Percentiles rank a stretch among this genome's conserved stretches.
phyloP scores from a whole-genome alignment of 2,329 filamentous ascomycete genomes.

The Calonectria montana region DNA sequence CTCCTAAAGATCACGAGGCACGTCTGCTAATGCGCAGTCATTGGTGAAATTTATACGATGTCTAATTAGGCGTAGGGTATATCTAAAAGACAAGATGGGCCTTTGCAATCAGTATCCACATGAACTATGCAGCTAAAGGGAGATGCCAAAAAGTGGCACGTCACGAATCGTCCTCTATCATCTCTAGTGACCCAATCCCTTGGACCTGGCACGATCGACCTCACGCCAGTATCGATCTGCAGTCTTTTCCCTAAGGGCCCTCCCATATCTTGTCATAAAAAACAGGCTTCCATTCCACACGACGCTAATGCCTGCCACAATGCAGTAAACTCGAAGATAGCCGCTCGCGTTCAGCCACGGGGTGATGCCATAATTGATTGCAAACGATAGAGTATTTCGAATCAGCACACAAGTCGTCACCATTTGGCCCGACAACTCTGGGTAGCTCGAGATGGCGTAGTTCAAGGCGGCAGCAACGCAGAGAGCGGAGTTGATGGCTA shows the following conservation, averaged over 20 bases:
- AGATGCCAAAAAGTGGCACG: background rate
- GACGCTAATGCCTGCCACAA: slow-evolving; percentile 19
- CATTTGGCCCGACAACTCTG: slow-evolving; percentile 43
- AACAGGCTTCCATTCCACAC: slow-evolving; percentile 23
- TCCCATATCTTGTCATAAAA: slow-evolving; percentile 20
- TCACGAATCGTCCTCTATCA: background rate
- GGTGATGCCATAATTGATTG: slow-evolving; percentile 50
- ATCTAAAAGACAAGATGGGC: too few species aligned
- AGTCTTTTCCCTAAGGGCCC: slow-evolving; percentile 5
- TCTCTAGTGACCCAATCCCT: slow-evolving; percentile 8
- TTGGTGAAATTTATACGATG: background rate
- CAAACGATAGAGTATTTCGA: slow-evolving; percentile 54
- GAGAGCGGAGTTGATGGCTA: slow-evolving; percentile 44
- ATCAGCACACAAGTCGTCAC: slow-evolving; percentile 47
- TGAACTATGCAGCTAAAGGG: background rate
- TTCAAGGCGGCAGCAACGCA: slow-evolving; percentile 40
- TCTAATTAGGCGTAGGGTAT: background rate
- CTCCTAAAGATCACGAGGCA: too few species aligned
- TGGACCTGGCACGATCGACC: slow-evolving; percentile 14
- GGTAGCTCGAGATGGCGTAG: slow-evolving; percentile 47
- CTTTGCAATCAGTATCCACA: background rate
- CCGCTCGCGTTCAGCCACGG: slow-evolving; percentile 37
- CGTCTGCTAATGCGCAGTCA: too few species aligned
- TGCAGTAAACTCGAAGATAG: slow-evolving; percentile 21
- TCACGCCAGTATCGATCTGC: slow-evolving; percentile 23